Percentiles rank a stretch among this genome's conserved stretches.
Evolutionary conservation across 441 rosid genomes (phyloP).

Genomic region (Erysimum cheiri): DNA sequence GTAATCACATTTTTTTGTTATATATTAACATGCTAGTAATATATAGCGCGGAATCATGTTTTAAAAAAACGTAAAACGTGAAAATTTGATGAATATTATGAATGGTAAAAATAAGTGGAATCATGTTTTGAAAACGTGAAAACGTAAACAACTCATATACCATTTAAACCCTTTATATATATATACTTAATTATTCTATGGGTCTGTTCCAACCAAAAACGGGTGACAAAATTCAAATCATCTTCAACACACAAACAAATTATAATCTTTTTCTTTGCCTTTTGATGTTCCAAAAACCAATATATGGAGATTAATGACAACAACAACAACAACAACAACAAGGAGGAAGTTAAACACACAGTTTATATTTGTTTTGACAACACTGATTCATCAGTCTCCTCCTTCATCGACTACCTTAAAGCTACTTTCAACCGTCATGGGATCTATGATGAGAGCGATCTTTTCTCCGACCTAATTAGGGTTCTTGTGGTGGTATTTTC

Average conservation of each 20-base stretch:
- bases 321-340: no score
- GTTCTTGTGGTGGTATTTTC: slow-evolving; percentile 26
- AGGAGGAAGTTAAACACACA: not conserved
- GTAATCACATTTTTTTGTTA: no score
- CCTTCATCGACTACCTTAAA: slow-evolving; percentile 18
- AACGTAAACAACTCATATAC: no score
- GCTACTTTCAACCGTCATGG: slow-evolving; percentile 23
- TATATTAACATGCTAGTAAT: no score
- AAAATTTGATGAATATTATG: no score
- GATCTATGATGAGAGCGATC: slow-evolving; percentile 2
- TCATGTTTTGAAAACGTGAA: not conserved
- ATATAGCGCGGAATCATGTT: no score
- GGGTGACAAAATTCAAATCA: not conserved
- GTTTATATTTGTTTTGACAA: slow-evolving; percentile 20
- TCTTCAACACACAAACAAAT: not conserved
- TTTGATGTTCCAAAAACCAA: slow-evolving; percentile 7
- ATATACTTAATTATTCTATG: not conserved
- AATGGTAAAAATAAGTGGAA: no score
- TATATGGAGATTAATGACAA: slow-evolving; percentile 19
- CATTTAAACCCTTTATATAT: no score
- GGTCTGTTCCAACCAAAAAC: not conserved
- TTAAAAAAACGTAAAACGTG: no score
- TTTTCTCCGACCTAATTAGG: not conserved
- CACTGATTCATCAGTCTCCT: slow-evolving; percentile 2
- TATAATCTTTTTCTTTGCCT: not conserved